Evolutionary conservation across 192 early-diverging fungal genomes (phyloP), one percentile per base, ranked within the genome.

Genomic region (Coemansia brasiliensis): DNA sequence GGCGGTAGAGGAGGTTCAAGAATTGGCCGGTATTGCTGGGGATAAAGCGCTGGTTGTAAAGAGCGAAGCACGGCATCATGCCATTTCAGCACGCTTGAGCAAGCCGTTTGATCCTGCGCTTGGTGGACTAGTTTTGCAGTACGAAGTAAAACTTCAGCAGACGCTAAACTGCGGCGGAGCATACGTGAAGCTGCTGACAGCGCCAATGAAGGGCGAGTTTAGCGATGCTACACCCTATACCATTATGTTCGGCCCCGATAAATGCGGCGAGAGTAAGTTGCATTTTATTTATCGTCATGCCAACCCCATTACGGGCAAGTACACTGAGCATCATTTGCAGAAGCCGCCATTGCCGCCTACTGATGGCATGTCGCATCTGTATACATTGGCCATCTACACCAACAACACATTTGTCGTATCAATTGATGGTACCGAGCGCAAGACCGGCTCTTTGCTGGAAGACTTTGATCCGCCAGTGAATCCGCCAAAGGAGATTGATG

Each of bases 201-300:
- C 53, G 16, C 53, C 53, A 10, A 22, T 42, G 39, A 2, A 17
- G 11, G 24, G 39, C 7, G 53, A 55, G 53, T 55, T 55, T 9
- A 55, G 39, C 37, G 88, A 94, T 74, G 85, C 88, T 52, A 88
- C 93, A 27, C 93, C 93, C 4, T 96, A 94, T 79, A 88, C 87
- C 25, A 48, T 85, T 79, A 92, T 96, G 94, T 96, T 96, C 78
- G 94, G 94, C 32, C 94, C 94, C 12, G 94, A 96, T 81, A 87
- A 87, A 63, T 96, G 94, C 72, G 94, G 91, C 27, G 91, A 89
- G 40, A 93, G 93, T 86, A 94, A 93, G 59, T 84, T 96, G 22
- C 94, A 96, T 74, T 87, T 96, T 43, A 96, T 96, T 66, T 92
- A 92, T 84, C 83, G 91, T 21, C 93, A 96, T 84, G 84, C 86